These are phyloP conservation scores for Rhodotorula mucilaginosa DNA, from an alignment of 1,284 basidiomycete genomes.

Conservation along the genomic window DNA sequence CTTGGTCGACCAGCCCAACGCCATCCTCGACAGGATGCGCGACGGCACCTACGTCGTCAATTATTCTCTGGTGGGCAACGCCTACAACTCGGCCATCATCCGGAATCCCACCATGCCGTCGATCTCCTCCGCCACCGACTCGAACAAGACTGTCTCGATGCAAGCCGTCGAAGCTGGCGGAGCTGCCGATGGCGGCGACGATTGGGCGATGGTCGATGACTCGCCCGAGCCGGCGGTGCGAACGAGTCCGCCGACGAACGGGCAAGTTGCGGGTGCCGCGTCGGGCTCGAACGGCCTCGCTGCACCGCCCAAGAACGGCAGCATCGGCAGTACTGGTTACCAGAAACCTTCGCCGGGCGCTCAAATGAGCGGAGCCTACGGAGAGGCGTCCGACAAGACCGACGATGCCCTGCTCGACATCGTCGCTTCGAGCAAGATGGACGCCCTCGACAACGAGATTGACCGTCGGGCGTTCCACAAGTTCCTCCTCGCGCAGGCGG, in stretches of 20 bases:
- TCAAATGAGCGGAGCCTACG: slow-evolving; percentile 16
- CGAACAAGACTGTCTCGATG: slow-evolving; percentile 25
- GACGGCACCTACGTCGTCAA: slow-evolving; percentile 45
- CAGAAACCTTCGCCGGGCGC: slow-evolving; percentile 10
- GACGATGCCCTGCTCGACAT: slow-evolving; percentile 54
- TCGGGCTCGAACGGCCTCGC: neutral
- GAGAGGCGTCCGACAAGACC: slow-evolving; percentile 44
- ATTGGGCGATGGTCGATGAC: slow-evolving; percentile 18
- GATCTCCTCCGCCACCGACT: slow-evolving; percentile 11
- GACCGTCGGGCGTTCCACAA: slow-evolving; percentile 52
- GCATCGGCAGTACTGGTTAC: slow-evolving; percentile 39
- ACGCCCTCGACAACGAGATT: slow-evolving; percentile 27
- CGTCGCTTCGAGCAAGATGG: slow-evolving; percentile 8
- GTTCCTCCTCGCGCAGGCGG: slow-evolving; percentile 61
- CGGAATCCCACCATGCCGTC: slow-evolving; percentile 11
- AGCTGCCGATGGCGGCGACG: neutral
- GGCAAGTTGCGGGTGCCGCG: neutral
- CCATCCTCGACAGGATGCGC: slow-evolving; percentile 68
- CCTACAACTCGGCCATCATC: slow-evolving; percentile 18
- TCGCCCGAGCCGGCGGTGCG: neutral
- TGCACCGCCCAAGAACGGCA: neutral
- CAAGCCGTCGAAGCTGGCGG: slow-evolving; percentile 13
- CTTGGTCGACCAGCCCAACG: slow-evolving; percentile 78
- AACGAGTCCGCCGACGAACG: neutral
- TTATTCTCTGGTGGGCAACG: slow-evolving; percentile 39